Evolutionary conservation across 2,329 filamentous ascomycete genomes (phyloP), one percentile per base, ranked within the genome.

Genomic region (Cadophora sp.): DNA sequence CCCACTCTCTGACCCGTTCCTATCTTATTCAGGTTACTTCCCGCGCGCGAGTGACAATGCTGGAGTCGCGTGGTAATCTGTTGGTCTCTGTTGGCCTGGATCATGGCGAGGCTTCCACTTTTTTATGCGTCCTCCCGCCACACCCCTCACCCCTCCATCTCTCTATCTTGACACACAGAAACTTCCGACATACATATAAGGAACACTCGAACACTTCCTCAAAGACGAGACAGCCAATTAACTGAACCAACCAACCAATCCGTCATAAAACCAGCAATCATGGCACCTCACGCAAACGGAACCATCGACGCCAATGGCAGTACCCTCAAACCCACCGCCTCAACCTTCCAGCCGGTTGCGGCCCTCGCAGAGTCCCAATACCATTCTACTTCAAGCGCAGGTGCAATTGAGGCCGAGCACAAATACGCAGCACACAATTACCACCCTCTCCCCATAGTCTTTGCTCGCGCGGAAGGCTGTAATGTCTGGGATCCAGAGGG

Each of bases 401-500:
- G 86, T 74, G 95, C 96, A 74, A 96, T 97, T 79, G 82, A 89
- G 62, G 83, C 89, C 62, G 96, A 99, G 83, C 85, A 92, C 76
- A 84, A 92, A 78, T 95, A 88, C 80, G 96, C 96, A 59, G 96
- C 96, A 59, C 96, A 99, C 87, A 99, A 99, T 85, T 99, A 99
- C 85, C 94, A 98, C 81, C 96, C 96, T 18, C 87, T 99, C 2
- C 96, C 96, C 48, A 90, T 99, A 68, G 96, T 97, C 77, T 97
- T 98, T 80, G 86, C 95, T 65, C 88, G 89, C 72, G 96, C 94
- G 50, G 87, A 90, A 75, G 96, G 95, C 59, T 91, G 91, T 77
- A 90, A 91, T 68, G 96, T 98, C 66, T 99, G 96, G 95, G 96
- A 99, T 78, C 96, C 96, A 20, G 96, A 99, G 83, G 94, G 92